phyloP scores from a whole-genome alignment of 306 rosid genomes.

The Castanospermum australe region DNA sequence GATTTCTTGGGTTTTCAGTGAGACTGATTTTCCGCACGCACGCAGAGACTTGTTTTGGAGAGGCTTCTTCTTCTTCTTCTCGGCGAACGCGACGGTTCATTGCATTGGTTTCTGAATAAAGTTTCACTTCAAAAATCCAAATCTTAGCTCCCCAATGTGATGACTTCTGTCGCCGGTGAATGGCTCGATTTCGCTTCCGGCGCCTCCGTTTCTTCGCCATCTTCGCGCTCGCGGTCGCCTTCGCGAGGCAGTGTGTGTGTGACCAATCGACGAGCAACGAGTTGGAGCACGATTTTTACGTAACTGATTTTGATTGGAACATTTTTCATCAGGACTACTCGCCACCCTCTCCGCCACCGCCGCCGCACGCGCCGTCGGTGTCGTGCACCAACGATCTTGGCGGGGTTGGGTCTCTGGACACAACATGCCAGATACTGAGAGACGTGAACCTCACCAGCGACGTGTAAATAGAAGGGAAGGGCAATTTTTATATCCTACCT shows the following conservation, averaged over 20 bases:
- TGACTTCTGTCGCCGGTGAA: constrained; percentile 67
- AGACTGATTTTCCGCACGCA: constrained; percentile 5
- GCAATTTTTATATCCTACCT: constrained; percentile 88
- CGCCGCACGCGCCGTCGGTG: constrained; percentile 92
- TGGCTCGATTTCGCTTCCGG: constrained; percentile 83
- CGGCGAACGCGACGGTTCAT: constrained; percentile 31
- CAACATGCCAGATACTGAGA: constrained; percentile 76
- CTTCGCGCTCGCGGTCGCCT: constrained; percentile 23
- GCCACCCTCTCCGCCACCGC: constrained; percentile 98
- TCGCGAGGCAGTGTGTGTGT: constrained; percentile 21
- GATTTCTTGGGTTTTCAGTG: constrained; percentile 67
- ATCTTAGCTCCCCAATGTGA: constrained; percentile 45
- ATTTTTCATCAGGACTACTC: constrained; percentile 92
- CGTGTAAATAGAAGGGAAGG: constrained; percentile 96
- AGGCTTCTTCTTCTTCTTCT: background rate
- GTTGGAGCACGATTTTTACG: constrained; percentile 42
- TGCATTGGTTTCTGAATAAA: constrained; percentile 41
- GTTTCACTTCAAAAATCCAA: constrained; percentile 29
- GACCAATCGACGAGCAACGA: constrained; percentile 29
- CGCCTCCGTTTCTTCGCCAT: constrained; percentile 35
- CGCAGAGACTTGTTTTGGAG: background rate
- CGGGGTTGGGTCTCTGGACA: constrained; percentile 84
- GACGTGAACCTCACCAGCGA: constrained; percentile 86
- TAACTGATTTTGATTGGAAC: constrained; percentile 59
- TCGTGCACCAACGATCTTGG: constrained; percentile 87